phyloP scores from a whole-genome alignment of 2,329 filamentous ascomycete genomes.

The Diplodia intermedia region DNA sequence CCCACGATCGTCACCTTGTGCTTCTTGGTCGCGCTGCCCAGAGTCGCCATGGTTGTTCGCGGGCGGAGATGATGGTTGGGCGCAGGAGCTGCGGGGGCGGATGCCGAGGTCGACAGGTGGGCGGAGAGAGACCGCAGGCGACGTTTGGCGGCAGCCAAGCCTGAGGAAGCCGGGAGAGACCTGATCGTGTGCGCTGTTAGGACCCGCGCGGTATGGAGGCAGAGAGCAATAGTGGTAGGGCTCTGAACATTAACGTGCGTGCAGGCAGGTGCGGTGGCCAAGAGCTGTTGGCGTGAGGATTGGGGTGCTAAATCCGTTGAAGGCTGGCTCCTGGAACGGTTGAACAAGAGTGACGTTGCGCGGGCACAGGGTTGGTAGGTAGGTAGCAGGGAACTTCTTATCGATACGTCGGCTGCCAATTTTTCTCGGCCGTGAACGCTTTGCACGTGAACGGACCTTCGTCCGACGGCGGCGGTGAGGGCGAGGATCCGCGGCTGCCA shows the following conservation, averaged over 20 bases:
- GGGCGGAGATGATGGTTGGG: constrained; percentile 14
- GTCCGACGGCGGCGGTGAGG: constrained; percentile 28
- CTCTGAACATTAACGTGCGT: constrained; percentile 20
- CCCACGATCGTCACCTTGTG: constrained; percentile 95
- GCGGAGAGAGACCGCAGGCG: constrained; percentile 23
- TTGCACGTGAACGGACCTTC: constrained; percentile 25
- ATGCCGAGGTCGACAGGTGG: constrained; percentile 30
- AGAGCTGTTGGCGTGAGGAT: constrained; percentile 7
- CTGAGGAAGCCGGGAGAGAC: constrained; percentile 27
- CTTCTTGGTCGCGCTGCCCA: constrained; percentile 67
- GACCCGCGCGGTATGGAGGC: constrained; percentile 18
- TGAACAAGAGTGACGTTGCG: constrained; percentile 29
- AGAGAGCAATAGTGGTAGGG: constrained; percentile 37
- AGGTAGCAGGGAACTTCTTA: constrained; percentile 18
- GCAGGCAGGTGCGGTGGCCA: not conserved
- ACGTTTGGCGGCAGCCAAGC: constrained; percentile 25
- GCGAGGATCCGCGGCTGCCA: constrained; percentile 14
- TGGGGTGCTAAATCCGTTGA: constrained; percentile 28
- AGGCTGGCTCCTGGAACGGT: constrained; percentile 12
- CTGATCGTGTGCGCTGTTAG: constrained; percentile 32
- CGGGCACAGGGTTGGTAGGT: constrained; percentile 4
- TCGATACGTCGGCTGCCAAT: constrained; percentile 26
- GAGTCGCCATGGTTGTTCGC: constrained; percentile 53
- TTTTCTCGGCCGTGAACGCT: constrained; percentile 26
- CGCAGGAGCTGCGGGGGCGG: constrained; percentile 16